Evolutionary conservation across 371 early-diverging fungal species (phyloP).

Genomic region (Dichotomocladium elegans): DNA sequence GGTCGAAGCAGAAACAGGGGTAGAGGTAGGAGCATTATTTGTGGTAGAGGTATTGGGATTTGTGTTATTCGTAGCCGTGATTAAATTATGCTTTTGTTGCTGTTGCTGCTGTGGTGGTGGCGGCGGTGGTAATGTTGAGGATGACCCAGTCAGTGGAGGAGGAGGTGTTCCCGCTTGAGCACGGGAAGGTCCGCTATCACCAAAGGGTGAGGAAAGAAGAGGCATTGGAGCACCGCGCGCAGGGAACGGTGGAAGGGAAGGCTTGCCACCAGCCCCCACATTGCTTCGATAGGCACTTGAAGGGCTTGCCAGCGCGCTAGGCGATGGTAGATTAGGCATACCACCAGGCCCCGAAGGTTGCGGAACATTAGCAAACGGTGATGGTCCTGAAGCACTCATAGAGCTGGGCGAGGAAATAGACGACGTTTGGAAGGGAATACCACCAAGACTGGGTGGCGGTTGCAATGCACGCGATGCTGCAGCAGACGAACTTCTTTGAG

Average conservation of each 20-base stretch:
- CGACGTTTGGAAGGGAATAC: conserved; percentile 5
- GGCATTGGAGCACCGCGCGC: conserved; percentile 4
- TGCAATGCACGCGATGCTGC: conserved; percentile 6
- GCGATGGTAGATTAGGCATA: conserved; percentile 5
- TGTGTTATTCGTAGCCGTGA: neutral
- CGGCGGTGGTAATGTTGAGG: neutral
- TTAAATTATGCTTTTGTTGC: neutral
- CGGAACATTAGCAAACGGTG: conserved; percentile 2
- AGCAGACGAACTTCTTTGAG: conserved; percentile 7
- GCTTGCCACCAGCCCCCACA: neutral
- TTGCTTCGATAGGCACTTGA: neutral
- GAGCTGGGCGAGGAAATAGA: conserved; percentile 7
- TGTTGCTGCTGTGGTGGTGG: neutral
- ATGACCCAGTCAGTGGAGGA: neutral
- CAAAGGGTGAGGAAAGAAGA: neutral
- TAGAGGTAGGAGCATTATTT: neutral
- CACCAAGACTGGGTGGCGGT: conserved; percentile 2
- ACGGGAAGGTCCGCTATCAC: neutral
- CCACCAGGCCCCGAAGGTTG: neutral
- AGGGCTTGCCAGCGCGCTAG: neutral
- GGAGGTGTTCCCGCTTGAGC: conserved; percentile 6
- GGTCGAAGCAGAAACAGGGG: neutral
- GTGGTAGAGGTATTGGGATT: neutral
- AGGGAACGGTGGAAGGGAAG: conserved; percentile 7
- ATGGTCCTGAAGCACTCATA: neutral